phyloP scores from a whole-genome alignment of 345 rosid genomes.

The Salix koriyanagi region DNA sequence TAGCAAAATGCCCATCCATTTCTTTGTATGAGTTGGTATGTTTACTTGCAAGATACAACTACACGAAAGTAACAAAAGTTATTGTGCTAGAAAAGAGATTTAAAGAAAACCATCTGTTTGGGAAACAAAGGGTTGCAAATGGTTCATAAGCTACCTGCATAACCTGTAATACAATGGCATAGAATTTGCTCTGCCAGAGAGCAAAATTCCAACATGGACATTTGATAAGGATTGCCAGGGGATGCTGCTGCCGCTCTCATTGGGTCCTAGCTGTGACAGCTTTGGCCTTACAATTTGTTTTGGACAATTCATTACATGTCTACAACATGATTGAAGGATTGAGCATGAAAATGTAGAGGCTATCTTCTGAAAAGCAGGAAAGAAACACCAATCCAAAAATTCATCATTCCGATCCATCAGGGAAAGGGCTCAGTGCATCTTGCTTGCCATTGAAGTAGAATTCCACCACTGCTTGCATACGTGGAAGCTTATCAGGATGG shows the following conservation, averaged over 20 bases:
- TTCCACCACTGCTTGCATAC: slow-evolving; percentile 27
- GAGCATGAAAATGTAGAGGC: neutral
- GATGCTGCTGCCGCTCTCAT: neutral
- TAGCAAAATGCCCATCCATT: neutral
- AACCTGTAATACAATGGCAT: neutral
- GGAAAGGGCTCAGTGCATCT: slow-evolving; percentile 26
- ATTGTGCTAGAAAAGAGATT: neutral
- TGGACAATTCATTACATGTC: neutral
- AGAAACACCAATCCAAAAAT: neutral
- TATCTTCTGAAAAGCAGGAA: neutral
- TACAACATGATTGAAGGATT: neutral
- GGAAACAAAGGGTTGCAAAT: neutral
- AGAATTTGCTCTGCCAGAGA: neutral
- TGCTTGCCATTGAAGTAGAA: slow-evolving; percentile 24
- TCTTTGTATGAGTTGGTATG: neutral
- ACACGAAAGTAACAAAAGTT: neutral
- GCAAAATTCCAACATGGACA: neutral
- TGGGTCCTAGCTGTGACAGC: neutral
- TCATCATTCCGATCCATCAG: slow-evolving; percentile 28
- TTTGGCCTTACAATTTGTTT: neutral
- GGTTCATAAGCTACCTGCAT: neutral
- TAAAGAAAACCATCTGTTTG: neutral
- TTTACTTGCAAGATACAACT: neutral
- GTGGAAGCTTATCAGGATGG: slow-evolving; percentile 32
- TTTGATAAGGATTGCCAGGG: neutral